Evolutionary conservation across 2,329 filamentous ascomycete species (phyloP), one percentile per base, ranked within the genome.

Genomic region (Stagonosporopsis vannaccii): DNA sequence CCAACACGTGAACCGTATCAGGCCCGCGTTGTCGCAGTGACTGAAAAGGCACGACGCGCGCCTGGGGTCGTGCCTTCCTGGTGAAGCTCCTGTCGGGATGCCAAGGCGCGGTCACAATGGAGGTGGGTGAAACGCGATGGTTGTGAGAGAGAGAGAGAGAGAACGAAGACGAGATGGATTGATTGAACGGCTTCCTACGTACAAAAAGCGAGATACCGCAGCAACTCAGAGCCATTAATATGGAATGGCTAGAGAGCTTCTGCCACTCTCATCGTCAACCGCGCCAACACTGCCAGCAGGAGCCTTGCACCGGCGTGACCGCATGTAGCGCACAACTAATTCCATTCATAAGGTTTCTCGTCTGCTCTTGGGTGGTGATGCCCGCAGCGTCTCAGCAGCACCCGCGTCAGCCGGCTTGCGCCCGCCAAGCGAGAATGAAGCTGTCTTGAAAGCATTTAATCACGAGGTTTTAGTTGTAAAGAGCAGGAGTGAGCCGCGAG

Each of bases 381-480:
- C 76, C 77, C 77, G 71, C 77, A 73, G 75, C 77, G 79, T 78
- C 59, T 79, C 79, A 80, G 71, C 79, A 80, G 68, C 79, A 77
- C 79, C 79, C 79, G 77, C 78, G 63, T 75, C 74, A 55, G 36
- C 70, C 80, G 79, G 76, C 75, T 71, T 77, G 79, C 76, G 79
- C 71, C 61, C 75, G 70, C 63, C 76, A 76, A 78, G 79, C 84
- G 79, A 84, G 82, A 73, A 80, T 87, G 76, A 55, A 69, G 74
- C 79, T 83, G 81, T 73, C 76, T 74, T 76, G 79, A 73, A 83
- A 84, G 85, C 83, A 81, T 81, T 87, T 90, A 89, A 84, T 92
- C 89, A 89, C 82, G 85, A 87, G 88, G 87, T 85, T 85, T 86
- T 91, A 91, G 88, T 91, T 91, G 87, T 84, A 77, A 85, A 78